Evolutionary conservation across 139 green algal genomes (phyloP).

Genomic region (Chlorella sp.): DNA sequence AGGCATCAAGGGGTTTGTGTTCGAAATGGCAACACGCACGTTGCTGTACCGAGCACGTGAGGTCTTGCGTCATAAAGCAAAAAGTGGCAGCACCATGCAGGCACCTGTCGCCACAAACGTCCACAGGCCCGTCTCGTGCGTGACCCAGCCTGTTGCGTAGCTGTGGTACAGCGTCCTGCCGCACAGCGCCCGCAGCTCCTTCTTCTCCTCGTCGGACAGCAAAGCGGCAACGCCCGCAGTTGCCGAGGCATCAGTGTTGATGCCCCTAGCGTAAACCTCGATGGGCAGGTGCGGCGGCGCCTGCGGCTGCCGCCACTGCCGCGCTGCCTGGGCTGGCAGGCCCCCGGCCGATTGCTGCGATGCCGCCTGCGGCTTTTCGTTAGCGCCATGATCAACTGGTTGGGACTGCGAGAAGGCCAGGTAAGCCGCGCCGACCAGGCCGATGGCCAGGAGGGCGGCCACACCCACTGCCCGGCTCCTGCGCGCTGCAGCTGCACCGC

Average conservation of each 20-base stretch:
- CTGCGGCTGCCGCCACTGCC: neutral
- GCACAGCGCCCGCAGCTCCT: constrained; percentile 51
- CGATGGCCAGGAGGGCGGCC: too few relatives aligned
- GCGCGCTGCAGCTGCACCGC: too few relatives aligned
- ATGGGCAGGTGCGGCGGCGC: neutral
- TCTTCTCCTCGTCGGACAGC: neutral
- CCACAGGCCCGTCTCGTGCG: constrained; percentile 12
- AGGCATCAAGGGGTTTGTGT: neutral
- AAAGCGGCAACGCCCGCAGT: neutral
- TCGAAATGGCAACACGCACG: neutral
- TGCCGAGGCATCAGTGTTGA: neutral
- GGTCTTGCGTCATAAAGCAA: too few relatives aligned
- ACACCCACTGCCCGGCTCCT: too few relatives aligned
- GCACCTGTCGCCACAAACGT: constrained; percentile 28
- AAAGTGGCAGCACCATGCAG: neutral
- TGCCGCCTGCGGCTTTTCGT: too few relatives aligned
- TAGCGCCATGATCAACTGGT: too few relatives aligned
- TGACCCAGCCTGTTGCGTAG: constrained; percentile 36
- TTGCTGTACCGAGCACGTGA: neutral
- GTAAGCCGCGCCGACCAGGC: too few relatives aligned
- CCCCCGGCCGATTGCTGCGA: too few relatives aligned
- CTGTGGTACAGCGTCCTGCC: constrained; percentile 64
- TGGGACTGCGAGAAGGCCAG: too few relatives aligned
- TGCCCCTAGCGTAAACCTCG: neutral
- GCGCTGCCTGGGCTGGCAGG: neutral